These are phyloP conservation scores for Neurospora sp. DNA, from an alignment of 495 filamentous ascomycete species.

Conservation along the genomic window DNA sequence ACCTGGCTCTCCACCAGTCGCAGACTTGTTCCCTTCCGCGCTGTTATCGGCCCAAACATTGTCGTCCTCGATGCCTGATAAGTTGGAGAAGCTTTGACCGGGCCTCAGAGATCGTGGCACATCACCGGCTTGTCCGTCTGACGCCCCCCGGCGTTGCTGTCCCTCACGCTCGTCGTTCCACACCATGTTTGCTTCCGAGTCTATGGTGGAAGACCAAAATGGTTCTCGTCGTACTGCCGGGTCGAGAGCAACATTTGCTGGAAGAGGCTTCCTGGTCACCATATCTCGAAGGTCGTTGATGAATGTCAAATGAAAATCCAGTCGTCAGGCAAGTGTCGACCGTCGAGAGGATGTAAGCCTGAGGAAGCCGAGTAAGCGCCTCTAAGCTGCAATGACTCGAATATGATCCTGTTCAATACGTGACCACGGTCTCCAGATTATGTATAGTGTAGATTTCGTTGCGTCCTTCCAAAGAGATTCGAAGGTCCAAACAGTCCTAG, in stretches of 20 bases:
- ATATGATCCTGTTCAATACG: neutral
- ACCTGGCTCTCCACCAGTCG: neutral
- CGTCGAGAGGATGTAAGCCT: neutral
- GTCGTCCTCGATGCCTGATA: constrained; percentile 8
- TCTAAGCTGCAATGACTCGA: neutral
- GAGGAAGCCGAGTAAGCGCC: neutral
- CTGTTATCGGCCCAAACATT: constrained; percentile 15
- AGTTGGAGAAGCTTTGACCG: constrained; percentile 10
- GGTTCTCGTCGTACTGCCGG: constrained; percentile 18
- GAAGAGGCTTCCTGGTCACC: constrained; percentile 33
- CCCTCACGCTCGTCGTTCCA: constrained; percentile 22
- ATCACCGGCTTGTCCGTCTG: neutral
- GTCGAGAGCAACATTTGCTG: constrained; percentile 19
- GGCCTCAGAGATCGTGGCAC: constrained; percentile 21
- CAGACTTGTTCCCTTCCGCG: neutral
- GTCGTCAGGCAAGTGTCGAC: neutral
- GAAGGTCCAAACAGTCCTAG: neutral
- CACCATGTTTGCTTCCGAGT: constrained; percentile 21
- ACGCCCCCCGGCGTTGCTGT: neutral
- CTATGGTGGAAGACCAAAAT: constrained; percentile 25
- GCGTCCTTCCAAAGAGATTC: neutral
- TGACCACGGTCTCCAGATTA: neutral
- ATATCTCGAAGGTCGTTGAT: constrained; percentile 6
- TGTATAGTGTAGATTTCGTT: neutral
- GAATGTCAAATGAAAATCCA: neutral